phyloP scores from a whole-genome alignment of 768 basidiomycete species.

The Cubamyces lactineus region DNA sequence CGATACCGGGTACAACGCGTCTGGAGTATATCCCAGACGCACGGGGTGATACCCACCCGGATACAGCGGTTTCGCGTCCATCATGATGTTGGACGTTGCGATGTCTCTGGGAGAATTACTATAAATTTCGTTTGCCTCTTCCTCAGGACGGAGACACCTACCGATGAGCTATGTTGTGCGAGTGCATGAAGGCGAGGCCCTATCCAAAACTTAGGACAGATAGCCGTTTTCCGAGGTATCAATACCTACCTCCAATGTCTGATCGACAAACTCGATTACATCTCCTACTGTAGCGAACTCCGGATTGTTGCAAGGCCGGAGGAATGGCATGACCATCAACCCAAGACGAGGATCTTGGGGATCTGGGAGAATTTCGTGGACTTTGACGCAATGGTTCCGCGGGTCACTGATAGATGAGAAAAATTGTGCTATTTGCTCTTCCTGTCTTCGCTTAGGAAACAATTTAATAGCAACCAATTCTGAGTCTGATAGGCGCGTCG shows the following conservation, averaged over 20 bases:
- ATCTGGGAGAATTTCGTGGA: slow-evolving; percentile 29
- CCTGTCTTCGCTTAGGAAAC: background rate
- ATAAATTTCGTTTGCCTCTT: slow-evolving; percentile 14
- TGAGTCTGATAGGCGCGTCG: slow-evolving; percentile 8
- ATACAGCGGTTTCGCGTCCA: slow-evolving; percentile 25
- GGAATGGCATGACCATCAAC: slow-evolving; percentile 30
- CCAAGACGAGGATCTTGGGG: slow-evolving; percentile 12
- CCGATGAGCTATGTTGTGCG: slow-evolving; percentile 30
- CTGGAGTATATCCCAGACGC: slow-evolving; percentile 34
- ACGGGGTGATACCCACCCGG: slow-evolving; percentile 30
- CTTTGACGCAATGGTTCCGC: slow-evolving; percentile 30
- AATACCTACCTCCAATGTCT: background rate
- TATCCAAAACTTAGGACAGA: background rate
- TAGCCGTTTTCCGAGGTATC: too few species aligned
- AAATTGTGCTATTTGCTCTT: slow-evolving; percentile 17
- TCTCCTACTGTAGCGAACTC: slow-evolving; percentile 18
- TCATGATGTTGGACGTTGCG: slow-evolving; percentile 27
- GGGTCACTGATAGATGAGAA: slow-evolving; percentile 10
- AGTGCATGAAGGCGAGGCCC: slow-evolving; percentile 31
- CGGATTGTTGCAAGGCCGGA: slow-evolving; percentile 25
- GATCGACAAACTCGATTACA: slow-evolving; percentile 14
- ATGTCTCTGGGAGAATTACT: slow-evolving; percentile 16
- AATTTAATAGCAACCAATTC: slow-evolving; percentile 23
- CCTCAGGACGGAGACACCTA: background rate
- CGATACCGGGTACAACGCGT: slow-evolving; percentile 34